These are phyloP conservation scores for Saccharomycopsis sp. DNA, from an alignment of 805 yeast species.

Conservation along the genomic window DNA sequence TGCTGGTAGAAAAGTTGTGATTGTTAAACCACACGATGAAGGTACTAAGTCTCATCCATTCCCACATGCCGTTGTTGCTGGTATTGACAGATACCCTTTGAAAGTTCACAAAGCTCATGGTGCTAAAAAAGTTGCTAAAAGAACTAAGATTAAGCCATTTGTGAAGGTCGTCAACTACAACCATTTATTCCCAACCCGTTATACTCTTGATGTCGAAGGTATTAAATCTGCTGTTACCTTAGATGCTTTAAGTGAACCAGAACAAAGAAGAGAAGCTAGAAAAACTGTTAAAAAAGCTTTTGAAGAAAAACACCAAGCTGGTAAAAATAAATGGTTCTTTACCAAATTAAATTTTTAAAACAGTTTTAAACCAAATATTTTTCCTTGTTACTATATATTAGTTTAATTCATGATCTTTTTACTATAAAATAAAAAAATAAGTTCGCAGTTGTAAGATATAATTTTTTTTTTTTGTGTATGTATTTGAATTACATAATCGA, in stretches of 20 bases:
- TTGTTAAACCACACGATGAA: slow-evolving; percentile 96
- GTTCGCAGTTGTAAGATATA: too few relatives aligned
- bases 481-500: too few relatives aligned
- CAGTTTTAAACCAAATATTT: too few relatives aligned
- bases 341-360: slow-evolving; percentile 86
- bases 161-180: slow-evolving; percentile 98
- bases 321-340: slow-evolving; percentile 99
- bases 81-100: slow-evolving; percentile 97
- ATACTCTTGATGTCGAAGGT: slow-evolving; percentile 92
- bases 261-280: slow-evolving; percentile 98
- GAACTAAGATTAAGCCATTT: slow-evolving; percentile 98
- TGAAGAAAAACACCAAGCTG: slow-evolving; percentile 98
- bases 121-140: slow-evolving; percentile 93
- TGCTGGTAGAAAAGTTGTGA: slow-evolving; percentile 99
- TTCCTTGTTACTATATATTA: too few relatives aligned
- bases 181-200: slow-evolving; percentile 99
- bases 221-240: slow-evolving; percentile 86
- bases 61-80: slow-evolving; percentile 99
- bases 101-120: slow-evolving; percentile 93
- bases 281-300: slow-evolving; percentile 98
- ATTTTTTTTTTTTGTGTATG: too few relatives aligned
- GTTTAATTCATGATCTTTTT: too few relatives aligned
- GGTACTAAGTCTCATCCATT: slow-evolving; percentile 98
- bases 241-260: slow-evolving; percentile 94
- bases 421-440: too few relatives aligned